Conservation (phyloP, 768 basidiomycete genomes). For the Coprinopsis marcescibilis region DNA sequence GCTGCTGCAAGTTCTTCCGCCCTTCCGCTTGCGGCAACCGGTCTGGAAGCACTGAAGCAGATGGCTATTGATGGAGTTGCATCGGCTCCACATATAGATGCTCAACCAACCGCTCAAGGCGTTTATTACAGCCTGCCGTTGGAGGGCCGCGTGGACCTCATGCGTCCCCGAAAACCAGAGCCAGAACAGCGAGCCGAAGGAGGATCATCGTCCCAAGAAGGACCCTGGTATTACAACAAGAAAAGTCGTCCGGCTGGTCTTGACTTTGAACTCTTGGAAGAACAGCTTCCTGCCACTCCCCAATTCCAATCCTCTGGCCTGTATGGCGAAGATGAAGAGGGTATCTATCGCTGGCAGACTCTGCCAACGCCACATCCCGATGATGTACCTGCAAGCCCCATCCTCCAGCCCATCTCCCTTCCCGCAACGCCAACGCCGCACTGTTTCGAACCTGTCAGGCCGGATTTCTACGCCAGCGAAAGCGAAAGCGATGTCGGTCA, state of each 20-base stretch:
- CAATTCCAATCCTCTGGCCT: slow-evolving; percentile 24
- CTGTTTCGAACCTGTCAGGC: slow-evolving; percentile 9
- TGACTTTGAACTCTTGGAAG: slow-evolving; percentile 12
- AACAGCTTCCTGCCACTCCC: slow-evolving; percentile 35
- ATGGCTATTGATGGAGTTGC: slow-evolving; percentile 56
- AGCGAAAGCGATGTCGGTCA: slow-evolving; percentile 19
- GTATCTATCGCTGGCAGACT: slow-evolving; percentile 39
- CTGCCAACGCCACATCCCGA: slow-evolving; percentile 56
- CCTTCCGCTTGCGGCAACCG: slow-evolving; percentile 28
- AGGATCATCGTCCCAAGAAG: slow-evolving; percentile 1
- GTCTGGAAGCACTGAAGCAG: slow-evolving; percentile 59
- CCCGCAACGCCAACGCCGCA: slow-evolving; percentile 38
- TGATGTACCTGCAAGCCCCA: slow-evolving; percentile 61
- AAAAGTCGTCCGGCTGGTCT: not conserved
- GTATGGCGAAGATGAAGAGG: slow-evolving; percentile 16
- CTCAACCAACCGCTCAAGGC: slow-evolving; percentile 43
- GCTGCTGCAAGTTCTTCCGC: slow-evolving; percentile 14
- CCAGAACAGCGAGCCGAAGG: not conserved
- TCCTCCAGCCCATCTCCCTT: slow-evolving; percentile 41
- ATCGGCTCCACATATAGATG: slow-evolving; percentile 16
- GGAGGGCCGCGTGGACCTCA: slow-evolving; percentile 83
- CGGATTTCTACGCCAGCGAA: slow-evolving; percentile 27
- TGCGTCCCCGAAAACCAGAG: slow-evolving; percentile 46
- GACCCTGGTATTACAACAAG: too few species aligned
- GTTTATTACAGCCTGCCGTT: slow-evolving; percentile 79